These are phyloP conservation scores for Candida multigemmis DNA, from an alignment of 805 yeast species.

Conservation along the genomic window DNA sequence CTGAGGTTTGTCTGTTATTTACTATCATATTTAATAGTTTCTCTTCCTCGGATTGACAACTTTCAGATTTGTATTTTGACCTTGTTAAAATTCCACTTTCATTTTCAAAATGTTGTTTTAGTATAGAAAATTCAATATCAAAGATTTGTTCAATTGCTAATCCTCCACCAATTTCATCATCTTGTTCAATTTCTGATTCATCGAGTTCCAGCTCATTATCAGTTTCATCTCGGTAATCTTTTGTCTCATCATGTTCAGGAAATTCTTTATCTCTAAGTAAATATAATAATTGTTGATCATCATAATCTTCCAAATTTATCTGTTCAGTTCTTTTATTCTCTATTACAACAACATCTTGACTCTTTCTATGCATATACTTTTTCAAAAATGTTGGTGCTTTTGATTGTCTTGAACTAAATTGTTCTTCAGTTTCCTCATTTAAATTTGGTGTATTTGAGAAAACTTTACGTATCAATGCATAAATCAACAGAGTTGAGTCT, in stretches of 20 bases:
- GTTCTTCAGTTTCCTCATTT: slow-evolving; percentile 8
- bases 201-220: slow-evolving; percentile 8
- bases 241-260: slow-evolving; percentile 29
- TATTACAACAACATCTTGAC: slow-evolving; percentile 5
- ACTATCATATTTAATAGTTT: slow-evolving; percentile 13
- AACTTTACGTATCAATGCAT: too few relatives aligned
- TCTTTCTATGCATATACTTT: slow-evolving; percentile 14
- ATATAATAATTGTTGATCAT: slow-evolving; percentile 12
- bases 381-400: slow-evolving; percentile 19
- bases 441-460: background rate
- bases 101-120: slow-evolving; percentile 18
- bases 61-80: slow-evolving; percentile 12
- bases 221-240: slow-evolving; percentile 20
- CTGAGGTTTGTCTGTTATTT: slow-evolving; percentile 7
- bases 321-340: slow-evolving; percentile 1
- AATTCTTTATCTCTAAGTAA: slow-evolving; percentile 17
- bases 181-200: slow-evolving; percentile 6
- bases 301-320: slow-evolving; percentile 8
- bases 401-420: slow-evolving; percentile 9
- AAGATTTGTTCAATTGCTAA: slow-evolving; percentile 14
- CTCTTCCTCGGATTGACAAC: background rate
- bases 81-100: slow-evolving; percentile 22
- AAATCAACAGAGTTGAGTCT: too few relatives aligned
- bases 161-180: slow-evolving; percentile 15
- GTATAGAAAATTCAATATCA: slow-evolving; percentile 13